phyloP scores from a whole-genome alignment of 2,329 filamentous ascomycete genomes.

The Annulohypoxylon truncatum region DNA sequence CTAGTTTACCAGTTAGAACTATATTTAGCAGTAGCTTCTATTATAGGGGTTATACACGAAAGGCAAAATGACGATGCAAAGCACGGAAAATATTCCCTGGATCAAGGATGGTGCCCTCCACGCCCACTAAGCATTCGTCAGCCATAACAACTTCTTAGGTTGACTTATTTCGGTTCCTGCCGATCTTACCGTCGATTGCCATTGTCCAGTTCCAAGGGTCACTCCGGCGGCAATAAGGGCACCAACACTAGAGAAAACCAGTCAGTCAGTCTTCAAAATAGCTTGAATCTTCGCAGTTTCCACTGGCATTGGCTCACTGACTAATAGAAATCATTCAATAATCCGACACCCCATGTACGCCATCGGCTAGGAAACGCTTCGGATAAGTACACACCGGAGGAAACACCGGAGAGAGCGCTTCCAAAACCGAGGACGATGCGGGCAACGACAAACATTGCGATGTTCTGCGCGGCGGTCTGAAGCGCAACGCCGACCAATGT shows the following conservation, averaged over 20 bases:
- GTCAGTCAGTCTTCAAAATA: neutral
- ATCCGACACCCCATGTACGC: conserved; percentile 50
- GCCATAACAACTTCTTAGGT: neutral
- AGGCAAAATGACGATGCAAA: conserved; percentile 57
- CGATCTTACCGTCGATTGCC: conserved; percentile 52
- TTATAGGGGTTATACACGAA: conserved; percentile 49
- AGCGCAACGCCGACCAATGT: conserved; percentile 59
- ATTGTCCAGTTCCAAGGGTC: conserved; percentile 56
- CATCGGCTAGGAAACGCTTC: conserved; percentile 61
- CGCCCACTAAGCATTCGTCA: conserved; percentile 50
- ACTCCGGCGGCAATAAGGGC: conserved; percentile 59
- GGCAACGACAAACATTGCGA: conserved; percentile 62
- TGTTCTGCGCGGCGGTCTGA: conserved; percentile 61
- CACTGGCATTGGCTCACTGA: conserved; percentile 14
- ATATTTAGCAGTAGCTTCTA: neutral
- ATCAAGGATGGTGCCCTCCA: conserved; percentile 59
- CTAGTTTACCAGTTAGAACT: conserved; percentile 19
- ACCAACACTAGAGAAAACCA: conserved; percentile 42
- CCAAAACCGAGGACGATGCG: conserved; percentile 63
- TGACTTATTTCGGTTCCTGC: too few species aligned
- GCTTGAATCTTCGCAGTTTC: neutral
- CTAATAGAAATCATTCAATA: conserved; percentile 49
- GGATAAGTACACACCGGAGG: conserved; percentile 60
- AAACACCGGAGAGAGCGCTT: conserved; percentile 55
- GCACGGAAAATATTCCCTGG: conserved; percentile 53